phyloP scores from a whole-genome alignment of 176 grass and related monocot genomes.

The Pharus latifolius region DNA sequence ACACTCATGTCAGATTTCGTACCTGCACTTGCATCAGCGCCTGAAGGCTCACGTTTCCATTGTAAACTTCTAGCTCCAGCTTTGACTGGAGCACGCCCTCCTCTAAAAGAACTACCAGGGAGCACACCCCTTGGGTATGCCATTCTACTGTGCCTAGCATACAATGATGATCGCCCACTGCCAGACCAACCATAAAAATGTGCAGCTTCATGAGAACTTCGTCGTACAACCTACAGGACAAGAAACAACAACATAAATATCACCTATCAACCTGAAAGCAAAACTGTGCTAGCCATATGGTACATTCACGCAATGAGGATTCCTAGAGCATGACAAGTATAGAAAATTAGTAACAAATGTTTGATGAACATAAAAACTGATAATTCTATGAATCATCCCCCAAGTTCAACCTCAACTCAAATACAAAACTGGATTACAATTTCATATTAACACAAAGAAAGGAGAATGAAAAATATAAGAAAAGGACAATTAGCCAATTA shows the following conservation, averaged over 20 bases:
- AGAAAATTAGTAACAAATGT: not conserved
- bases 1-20: slow-evolving; percentile 33
- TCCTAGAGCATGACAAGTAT: not conserved
- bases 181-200: slow-evolving; percentile 68
- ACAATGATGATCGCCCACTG: slow-evolving; percentile 30
- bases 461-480: not conserved
- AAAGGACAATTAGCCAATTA: not conserved
- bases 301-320: not conserved
- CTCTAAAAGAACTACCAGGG: slow-evolving; percentile 35
- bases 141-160: slow-evolving; percentile 49
- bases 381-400: not conserved
- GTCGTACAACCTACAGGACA: slow-evolving; percentile 49
- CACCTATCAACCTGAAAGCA: not conserved
- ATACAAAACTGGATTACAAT: not conserved
- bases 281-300: not conserved
- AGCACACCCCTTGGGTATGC: slow-evolving; percentile 51
- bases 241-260: not conserved
- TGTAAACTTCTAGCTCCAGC: slow-evolving; percentile 86
- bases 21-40: slow-evolving; percentile 20
- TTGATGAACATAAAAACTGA: not conserved
- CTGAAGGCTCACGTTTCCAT: slow-evolving; percentile 70
- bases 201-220: slow-evolving; percentile 81
- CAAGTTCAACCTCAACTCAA: not conserved
- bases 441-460: not conserved
- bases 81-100: slow-evolving; percentile 49